phyloP scores from a whole-genome alignment of 352 stramenopile species.

The Pelagophyceae sp. region DNA sequence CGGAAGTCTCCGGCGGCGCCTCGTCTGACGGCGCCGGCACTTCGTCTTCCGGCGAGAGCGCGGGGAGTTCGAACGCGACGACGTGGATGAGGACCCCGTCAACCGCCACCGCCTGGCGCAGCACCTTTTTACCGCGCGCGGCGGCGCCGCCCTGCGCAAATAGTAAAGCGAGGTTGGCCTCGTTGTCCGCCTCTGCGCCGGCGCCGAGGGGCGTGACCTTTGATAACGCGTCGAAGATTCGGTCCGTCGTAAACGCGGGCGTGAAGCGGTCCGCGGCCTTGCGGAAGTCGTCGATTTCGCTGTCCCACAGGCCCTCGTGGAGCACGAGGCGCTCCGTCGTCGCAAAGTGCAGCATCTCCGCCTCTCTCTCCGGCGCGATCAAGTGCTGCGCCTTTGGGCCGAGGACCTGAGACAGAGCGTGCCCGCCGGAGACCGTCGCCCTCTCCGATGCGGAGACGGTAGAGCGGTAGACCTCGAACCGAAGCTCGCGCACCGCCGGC shows the following conservation, averaged over 20 bases:
- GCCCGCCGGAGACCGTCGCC: slow-evolving; percentile 7
- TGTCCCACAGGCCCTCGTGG: slow-evolving; percentile 23
- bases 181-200: slow-evolving; percentile 19
- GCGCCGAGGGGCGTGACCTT: slow-evolving; percentile 25
- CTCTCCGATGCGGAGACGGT: slow-evolving; percentile 15
- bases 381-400: slow-evolving; percentile 24
- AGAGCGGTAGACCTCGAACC: slow-evolving; percentile 26
- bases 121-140: slow-evolving; percentile 19
- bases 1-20: neutral
- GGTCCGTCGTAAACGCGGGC: slow-evolving; percentile 17
- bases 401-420: slow-evolving; percentile 15
- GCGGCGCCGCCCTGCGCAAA: slow-evolving; percentile 23
- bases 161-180: slow-evolving; percentile 17
- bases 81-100: slow-evolving; percentile 25
- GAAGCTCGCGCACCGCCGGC: slow-evolving; percentile 13
- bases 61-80: slow-evolving; percentile 21
- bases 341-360: slow-evolving; percentile 27
- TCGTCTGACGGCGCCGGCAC: neutral
- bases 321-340: slow-evolving; percentile 23
- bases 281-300: slow-evolving; percentile 22
- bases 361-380: slow-evolving; percentile 22
- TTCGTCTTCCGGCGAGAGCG: neutral
- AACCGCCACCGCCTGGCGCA: slow-evolving; percentile 22
- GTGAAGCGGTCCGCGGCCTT: slow-evolving; percentile 25
- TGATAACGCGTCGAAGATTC: slow-evolving; percentile 21